Percentiles rank a stretch among this genome's conserved stretches.
phyloP scores from a whole-genome alignment of 2,329 filamentous ascomycete genomes.

The Fusarium clavum region DNA sequence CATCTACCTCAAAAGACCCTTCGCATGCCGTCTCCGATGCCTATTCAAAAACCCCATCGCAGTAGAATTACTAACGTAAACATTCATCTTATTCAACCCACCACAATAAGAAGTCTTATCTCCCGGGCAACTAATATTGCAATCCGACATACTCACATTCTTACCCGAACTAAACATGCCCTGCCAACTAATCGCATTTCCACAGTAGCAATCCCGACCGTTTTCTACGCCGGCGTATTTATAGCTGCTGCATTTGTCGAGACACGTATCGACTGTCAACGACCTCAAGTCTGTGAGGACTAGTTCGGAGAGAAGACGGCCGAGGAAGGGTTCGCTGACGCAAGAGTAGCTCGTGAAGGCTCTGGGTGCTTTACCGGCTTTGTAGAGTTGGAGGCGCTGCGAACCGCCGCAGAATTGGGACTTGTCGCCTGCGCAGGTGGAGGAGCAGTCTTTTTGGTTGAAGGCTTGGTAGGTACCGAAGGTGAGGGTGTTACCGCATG shows the following conservation, averaged over 20 bases:
- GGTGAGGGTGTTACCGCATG: constrained; percentile 52
- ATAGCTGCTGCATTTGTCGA: constrained; percentile 50
- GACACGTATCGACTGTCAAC: constrained; percentile 52
- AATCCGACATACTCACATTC: constrained; percentile 49
- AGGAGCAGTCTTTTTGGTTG: constrained; percentile 51
- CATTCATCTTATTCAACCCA: constrained; percentile 46
- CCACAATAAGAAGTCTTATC: constrained; percentile 50
- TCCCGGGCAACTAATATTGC: constrained; percentile 52
- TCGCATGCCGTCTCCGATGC: constrained; percentile 14
- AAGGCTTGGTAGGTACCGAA: constrained; percentile 44
- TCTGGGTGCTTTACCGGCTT: constrained; percentile 34
- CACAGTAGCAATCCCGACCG: constrained; percentile 55
- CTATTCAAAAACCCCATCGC: constrained; percentile 20
- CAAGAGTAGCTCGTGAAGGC: constrained; percentile 54
- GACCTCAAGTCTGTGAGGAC: constrained; percentile 46
- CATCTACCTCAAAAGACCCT: not conserved
- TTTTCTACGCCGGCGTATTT: constrained; percentile 54
- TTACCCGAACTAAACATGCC: constrained; percentile 44
- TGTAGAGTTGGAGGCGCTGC: constrained; percentile 51
- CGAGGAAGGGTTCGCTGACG: constrained; percentile 49
- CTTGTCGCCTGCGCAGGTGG: constrained; percentile 49
- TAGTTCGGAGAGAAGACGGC: constrained; percentile 49
- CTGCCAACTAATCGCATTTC: constrained; percentile 47
- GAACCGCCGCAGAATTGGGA: constrained; percentile 53
- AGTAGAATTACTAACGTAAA: constrained; percentile 48